Evolutionary conservation across 768 basidiomycete species (phyloP).

Genomic region (Termitomyces sp.): DNA sequence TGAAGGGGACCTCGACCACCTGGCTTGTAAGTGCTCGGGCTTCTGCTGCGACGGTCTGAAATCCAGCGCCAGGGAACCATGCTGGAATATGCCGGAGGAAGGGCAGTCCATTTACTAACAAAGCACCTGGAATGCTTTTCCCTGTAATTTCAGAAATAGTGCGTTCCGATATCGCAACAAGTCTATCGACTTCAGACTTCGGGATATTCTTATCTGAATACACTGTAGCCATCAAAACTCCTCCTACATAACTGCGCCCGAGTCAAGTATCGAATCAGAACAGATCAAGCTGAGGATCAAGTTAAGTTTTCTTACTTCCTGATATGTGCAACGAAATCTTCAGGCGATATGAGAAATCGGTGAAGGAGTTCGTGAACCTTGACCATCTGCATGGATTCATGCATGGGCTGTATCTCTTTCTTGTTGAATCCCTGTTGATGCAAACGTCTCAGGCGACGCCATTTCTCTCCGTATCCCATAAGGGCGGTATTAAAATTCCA

Average conservation of each 20-base stretch:
- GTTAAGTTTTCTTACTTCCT: not conserved
- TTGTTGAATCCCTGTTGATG: slow-evolving; percentile 22
- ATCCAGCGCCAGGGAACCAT: slow-evolving; percentile 30
- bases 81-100: slow-evolving; percentile 26
- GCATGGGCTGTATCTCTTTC: slow-evolving; percentile 7
- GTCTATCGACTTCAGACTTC: slow-evolving; percentile 14
- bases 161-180: slow-evolving; percentile 18
- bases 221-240: slow-evolving; percentile 17
- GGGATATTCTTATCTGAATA: slow-evolving; percentile 24
- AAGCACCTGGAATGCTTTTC: slow-evolving; percentile 15
- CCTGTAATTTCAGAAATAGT: slow-evolving; percentile 7
- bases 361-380: slow-evolving; percentile 18
- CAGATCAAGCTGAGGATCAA: too few species aligned
- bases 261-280: not conserved
- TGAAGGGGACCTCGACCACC: slow-evolving; percentile 11
- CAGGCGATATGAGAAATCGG: slow-evolving; percentile 11
- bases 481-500: slow-evolving; percentile 24
- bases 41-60: slow-evolving; percentile 9
- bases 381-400: slow-evolving; percentile 18
- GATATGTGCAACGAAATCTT: slow-evolving; percentile 11
- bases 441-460: slow-evolving; percentile 24
- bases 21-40: not conserved
- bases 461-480: slow-evolving; percentile 22
- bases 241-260: slow-evolving; percentile 2
- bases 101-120: slow-evolving; percentile 22